Conservation (phyloP, 805 yeast genomes). For the Candida berthetii region DNA sequence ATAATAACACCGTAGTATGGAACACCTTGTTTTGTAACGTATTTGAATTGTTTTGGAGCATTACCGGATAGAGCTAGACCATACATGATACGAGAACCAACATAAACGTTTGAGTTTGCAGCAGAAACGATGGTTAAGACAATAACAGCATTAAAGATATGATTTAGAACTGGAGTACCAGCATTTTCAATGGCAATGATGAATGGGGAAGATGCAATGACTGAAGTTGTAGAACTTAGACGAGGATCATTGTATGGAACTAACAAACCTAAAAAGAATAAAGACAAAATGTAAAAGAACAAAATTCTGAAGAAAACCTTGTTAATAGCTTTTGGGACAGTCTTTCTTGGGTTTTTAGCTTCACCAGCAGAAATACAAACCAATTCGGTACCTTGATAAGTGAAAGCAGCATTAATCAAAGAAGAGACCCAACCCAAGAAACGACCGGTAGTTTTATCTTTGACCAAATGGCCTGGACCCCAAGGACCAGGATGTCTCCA, state of each 20-base stretch:
- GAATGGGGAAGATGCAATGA: slow-evolving; percentile 57
- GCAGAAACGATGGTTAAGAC: slow-evolving; percentile 59
- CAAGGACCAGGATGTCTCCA: slow-evolving; percentile 68
- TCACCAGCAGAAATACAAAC: slow-evolving; percentile 57
- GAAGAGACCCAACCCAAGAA: slow-evolving; percentile 51
- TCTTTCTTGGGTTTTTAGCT: slow-evolving; percentile 54
- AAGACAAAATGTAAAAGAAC: slow-evolving; percentile 51
- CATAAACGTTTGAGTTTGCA: slow-evolving; percentile 63
- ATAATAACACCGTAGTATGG: slow-evolving; percentile 50
- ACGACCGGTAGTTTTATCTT: slow-evolving; percentile 34
- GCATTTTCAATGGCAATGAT: slow-evolving; percentile 59
- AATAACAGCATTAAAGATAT: slow-evolving; percentile 62
- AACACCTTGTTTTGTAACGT: slow-evolving; percentile 50
- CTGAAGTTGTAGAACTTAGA: slow-evolving; percentile 25
- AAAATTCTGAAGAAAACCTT: slow-evolving; percentile 59
- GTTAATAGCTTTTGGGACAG: slow-evolving; percentile 62
- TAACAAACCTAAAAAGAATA: slow-evolving; percentile 58
- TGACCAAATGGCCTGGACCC: slow-evolving; percentile 47
- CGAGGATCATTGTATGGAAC: slow-evolving; percentile 57
- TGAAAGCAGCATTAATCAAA: slow-evolving; percentile 49
- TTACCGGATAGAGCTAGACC: slow-evolving; percentile 50
- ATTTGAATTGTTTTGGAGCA: slow-evolving; percentile 49
- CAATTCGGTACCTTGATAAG: slow-evolving; percentile 55
- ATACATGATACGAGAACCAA: slow-evolving; percentile 58
- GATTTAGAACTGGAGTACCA: slow-evolving; percentile 56